phyloP scores from a whole-genome alignment of 345 rosid species.

The Dipteronia dyeriana region DNA sequence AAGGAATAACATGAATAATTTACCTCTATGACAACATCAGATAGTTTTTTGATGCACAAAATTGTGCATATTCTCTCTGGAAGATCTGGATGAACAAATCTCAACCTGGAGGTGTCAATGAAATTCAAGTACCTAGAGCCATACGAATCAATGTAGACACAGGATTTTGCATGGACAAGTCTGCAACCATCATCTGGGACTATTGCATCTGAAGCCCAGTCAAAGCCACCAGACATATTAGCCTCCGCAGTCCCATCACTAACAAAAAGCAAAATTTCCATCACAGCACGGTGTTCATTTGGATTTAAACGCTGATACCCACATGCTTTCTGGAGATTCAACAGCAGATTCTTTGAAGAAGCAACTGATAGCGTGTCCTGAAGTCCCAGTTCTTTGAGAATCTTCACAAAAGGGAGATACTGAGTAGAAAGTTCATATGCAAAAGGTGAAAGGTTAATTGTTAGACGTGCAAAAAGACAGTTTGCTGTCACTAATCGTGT shows the following conservation, averaged over 20 bases:
- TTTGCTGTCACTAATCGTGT: constrained; percentile 78
- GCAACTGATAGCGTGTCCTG: constrained; percentile 69
- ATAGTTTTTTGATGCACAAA: constrained; percentile 78
- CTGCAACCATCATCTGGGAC: constrained; percentile 95
- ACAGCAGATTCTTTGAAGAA: constrained; percentile 73
- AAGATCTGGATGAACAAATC: constrained; percentile 78
- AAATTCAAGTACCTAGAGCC: constrained; percentile 73
- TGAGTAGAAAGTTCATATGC: constrained; percentile 84
- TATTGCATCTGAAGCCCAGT: constrained; percentile 60
- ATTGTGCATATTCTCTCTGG: constrained; percentile 67
- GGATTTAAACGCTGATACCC: constrained; percentile 93
- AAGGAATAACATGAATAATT: constrained; percentile 2
- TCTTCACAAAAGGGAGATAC: constrained; percentile 74
- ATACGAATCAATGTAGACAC: constrained; percentile 75
- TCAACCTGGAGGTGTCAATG: constrained; percentile 75
- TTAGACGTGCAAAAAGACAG: constrained; percentile 74
- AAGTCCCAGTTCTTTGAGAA: constrained; percentile 88
- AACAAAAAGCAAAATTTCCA: constrained; percentile 76
- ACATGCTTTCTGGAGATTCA: constrained; percentile 69
- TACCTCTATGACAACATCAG: constrained; percentile 92
- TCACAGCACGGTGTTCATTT: constrained; percentile 91
- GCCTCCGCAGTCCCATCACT: constrained; percentile 47
- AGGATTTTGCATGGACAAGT: constrained; percentile 75
- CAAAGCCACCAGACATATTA: constrained; percentile 29
- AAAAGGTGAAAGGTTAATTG: constrained; percentile 85